Evolutionary conservation across 225 moss, liverwort and hornwort species (phyloP).

Genomic region (Pseudisothecium myosuroides): DNA sequence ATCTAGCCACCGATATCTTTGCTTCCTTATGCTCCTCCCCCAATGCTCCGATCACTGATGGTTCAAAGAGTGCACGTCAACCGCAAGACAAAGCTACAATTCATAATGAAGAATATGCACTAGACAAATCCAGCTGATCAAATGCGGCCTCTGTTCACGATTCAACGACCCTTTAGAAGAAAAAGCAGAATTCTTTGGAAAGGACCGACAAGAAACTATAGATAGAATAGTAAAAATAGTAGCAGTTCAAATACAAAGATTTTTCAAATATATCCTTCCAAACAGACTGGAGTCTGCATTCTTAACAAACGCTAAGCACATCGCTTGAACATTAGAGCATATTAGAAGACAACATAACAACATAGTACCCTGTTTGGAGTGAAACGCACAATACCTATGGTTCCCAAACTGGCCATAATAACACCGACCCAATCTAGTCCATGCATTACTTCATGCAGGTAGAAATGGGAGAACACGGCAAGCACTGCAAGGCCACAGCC

Average conservation of each 20-base stretch:
- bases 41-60: constrained; percentile 79
- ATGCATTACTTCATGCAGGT: constrained; percentile 95
- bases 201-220: neutral
- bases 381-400: constrained; percentile 48
- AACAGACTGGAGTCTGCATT: neutral
- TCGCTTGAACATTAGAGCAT: neutral
- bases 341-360: neutral
- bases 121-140: neutral
- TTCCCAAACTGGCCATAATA: constrained; percentile 74
- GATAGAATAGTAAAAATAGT: neutral
- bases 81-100: neutral
- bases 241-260: neutral
- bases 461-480: constrained; percentile 93
- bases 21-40: constrained; percentile 86
- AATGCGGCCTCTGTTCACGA: neutral
- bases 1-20: constrained; percentile 56
- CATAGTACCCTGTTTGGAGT: neutral
- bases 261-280: neutral
- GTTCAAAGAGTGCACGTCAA: neutral
- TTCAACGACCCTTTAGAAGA: neutral
- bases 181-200: neutral
- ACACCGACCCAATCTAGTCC: constrained; percentile 92
- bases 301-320: neutral
- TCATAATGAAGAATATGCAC: neutral
- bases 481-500: constrained; percentile 95